phyloP scores from a whole-genome alignment of 768 basidiomycete genomes.

The Boletus rubroflammeus region DNA sequence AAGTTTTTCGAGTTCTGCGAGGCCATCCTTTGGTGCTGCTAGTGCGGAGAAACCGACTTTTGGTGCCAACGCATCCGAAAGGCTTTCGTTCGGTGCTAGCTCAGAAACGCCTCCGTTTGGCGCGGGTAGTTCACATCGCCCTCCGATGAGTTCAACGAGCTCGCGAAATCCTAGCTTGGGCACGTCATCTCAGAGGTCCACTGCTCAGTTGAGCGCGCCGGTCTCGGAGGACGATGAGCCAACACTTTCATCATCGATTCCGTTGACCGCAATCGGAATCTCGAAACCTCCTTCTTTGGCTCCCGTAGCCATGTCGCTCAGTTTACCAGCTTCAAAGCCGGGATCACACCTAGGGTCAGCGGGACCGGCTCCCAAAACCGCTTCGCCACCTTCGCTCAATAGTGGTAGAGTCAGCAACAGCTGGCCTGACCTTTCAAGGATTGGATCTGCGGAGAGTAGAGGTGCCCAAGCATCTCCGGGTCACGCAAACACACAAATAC shows the following conservation, averaged over 20 bases:
- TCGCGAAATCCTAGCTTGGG: conserved; percentile 7
- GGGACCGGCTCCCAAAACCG: conserved; percentile 5
- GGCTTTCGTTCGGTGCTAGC: conserved; percentile 12
- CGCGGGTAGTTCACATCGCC: conserved; percentile 10
- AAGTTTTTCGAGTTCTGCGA: conserved; percentile 17
- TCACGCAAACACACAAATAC: not conserved
- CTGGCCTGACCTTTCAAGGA: conserved; percentile 13
- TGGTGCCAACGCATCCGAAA: conserved; percentile 14
- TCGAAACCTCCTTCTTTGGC: conserved; percentile 12
- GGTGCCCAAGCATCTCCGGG: conserved; percentile 5
- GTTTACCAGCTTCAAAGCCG: conserved; percentile 11
- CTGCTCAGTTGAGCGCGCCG: not conserved
- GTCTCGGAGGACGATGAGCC: conserved; percentile 19
- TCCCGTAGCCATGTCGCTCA: conserved; percentile 14
- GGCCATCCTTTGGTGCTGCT: conserved; percentile 17
- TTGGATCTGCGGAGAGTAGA: conserved; percentile 18
- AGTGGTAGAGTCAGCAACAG: not conserved
- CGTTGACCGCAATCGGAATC: not conserved
- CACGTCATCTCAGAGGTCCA: conserved; percentile 12
- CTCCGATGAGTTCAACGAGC: not conserved
- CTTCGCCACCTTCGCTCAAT: conserved; percentile 9
- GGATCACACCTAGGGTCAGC: conserved; percentile 4
- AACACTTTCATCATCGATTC: conserved; percentile 6
- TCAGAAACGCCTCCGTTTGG: conserved; percentile 15
- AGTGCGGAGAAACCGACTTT: conserved; percentile 19